Evolutionary conservation across 139 green algal species (phyloP), one percentile per base, ranked within the genome.

Genomic region (Haematococcus lacustris): DNA sequence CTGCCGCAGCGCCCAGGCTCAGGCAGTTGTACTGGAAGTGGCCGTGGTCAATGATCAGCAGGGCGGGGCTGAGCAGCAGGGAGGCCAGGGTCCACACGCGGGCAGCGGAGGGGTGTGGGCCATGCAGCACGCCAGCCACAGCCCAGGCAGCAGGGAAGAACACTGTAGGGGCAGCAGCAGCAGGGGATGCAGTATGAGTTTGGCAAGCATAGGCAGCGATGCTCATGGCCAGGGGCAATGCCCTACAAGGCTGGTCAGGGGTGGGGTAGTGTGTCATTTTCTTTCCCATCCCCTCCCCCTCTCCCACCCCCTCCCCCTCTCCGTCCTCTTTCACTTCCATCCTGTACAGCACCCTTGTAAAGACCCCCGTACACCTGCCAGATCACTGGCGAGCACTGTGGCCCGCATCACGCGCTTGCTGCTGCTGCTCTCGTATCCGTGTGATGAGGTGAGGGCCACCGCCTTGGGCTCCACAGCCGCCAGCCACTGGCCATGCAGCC

Each of bases 11-110:
- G 73, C 86, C 41, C 73, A 88, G 5, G 83, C 83, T 66, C 71
- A 91, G 65, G 86, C 82, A 75, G 82, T 83, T 65, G 88, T 70
- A 53, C 96, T 75, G 95, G 74, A 99, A 99, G 82, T 99, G 95
- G 1, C 93, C 95, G 74, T 99, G 95, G 85, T 99, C 95, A 30
- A 97, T 94, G 1, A 99, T 75, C 3, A 99, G 37, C 0, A 83
- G 47, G 0, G 85, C 87, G 3, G 95, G 95, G 74, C 96, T 88
- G 34, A 98, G 83, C 7, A 97, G 80, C 37, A 90, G 68, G 3
- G 71, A 74, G 1, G 74, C 66, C 0, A 93, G 81, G 1, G 76
- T 74, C 66, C 82, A 64, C 0, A 51, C 6, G 34, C 76, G 57
- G 6, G 30, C 33, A 38, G 57, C 21, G 25, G 50, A 32, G 25